Evolutionary conservation across 495 filamentous ascomycete species (phyloP).

Genomic region (Cryomyces minteri): DNA sequence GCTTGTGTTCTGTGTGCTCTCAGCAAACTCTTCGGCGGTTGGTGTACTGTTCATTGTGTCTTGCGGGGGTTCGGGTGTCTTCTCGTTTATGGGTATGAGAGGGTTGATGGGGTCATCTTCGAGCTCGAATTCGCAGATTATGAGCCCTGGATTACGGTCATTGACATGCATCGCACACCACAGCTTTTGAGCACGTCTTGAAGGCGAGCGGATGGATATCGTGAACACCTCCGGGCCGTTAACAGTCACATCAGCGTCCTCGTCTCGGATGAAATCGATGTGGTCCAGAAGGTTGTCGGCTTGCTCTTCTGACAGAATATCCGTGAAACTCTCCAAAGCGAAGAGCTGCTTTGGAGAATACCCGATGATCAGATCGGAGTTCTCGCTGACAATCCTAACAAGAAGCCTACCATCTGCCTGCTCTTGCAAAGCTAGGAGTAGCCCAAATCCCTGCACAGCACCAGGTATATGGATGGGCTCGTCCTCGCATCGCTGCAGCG

Average conservation of each 20-base stretch:
- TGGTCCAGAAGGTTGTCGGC: constrained; percentile 68
- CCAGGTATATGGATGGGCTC: constrained; percentile 88
- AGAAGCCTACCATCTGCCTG: constrained; percentile 43
- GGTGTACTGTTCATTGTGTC: constrained; percentile 57
- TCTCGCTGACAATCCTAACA: constrained; percentile 76
- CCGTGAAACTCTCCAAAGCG: constrained; percentile 50
- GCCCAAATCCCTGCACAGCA: constrained; percentile 73
- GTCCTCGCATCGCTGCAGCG: constrained; percentile 68
- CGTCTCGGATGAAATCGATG: constrained; percentile 69
- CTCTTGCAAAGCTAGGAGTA: constrained; percentile 61
- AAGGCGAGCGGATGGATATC: constrained; percentile 41
- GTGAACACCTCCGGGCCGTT: constrained; percentile 83
- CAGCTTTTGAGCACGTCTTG: constrained; percentile 38
- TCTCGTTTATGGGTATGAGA: constrained; percentile 36
- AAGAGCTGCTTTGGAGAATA: constrained; percentile 69
- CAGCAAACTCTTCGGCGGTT: constrained; percentile 49
- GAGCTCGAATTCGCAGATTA: constrained; percentile 85
- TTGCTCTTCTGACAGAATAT: constrained; percentile 71
- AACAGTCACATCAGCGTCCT: constrained; percentile 46
- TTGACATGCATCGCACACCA: constrained; percentile 83
- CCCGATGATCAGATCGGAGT: constrained; percentile 57
- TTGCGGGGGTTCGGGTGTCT: constrained; percentile 39
- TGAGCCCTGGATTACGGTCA: constrained; percentile 40
- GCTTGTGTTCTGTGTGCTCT: constrained; percentile 54
- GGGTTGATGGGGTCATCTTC: constrained; percentile 67